phyloP scores from a whole-genome alignment of 1,284 basidiomycete genomes.

The Naganishia albida region DNA sequence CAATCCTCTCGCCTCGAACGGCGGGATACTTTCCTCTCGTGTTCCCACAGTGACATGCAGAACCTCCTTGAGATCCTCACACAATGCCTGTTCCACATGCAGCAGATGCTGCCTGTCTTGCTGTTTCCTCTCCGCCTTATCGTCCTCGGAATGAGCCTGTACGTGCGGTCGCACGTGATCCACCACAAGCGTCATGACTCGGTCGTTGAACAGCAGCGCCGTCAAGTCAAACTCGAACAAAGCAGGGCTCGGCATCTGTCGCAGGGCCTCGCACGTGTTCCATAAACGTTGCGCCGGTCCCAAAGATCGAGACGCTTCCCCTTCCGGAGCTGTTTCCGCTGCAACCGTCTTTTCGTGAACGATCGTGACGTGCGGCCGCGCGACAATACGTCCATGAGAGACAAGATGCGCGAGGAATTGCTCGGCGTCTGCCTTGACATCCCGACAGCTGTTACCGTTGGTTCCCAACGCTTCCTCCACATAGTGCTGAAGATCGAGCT shows the following conservation, averaged over 20 bases:
- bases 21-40: slow-evolving; percentile 57
- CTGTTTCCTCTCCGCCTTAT: slow-evolving; percentile 14
- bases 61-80: slow-evolving; percentile 57
- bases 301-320: slow-evolving; percentile 20
- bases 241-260: slow-evolving; percentile 56
- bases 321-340: slow-evolving; percentile 46
- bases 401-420: slow-evolving; percentile 62
- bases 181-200: slow-evolving; percentile 76
- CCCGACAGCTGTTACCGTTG: slow-evolving; percentile 36
- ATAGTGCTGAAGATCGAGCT: slow-evolving; percentile 63
- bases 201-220: slow-evolving; percentile 71
- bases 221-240: slow-evolving; percentile 66
- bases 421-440: slow-evolving; percentile 46
- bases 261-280: slow-evolving; percentile 64
- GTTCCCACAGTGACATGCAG: slow-evolving; percentile 92
- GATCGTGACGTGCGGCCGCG: slow-evolving; percentile 80
- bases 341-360: slow-evolving; percentile 69
- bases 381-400: slow-evolving; percentile 60
- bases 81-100: slow-evolving; percentile 55
- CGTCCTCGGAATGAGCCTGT: slow-evolving; percentile 38
- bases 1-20: slow-evolving; percentile 71
- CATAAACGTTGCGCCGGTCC: slow-evolving; percentile 59
- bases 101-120: slow-evolving; percentile 9
- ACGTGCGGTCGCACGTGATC: slow-evolving; percentile 59
- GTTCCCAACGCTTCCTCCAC: slow-evolving; percentile 54